Base-by-base conservation (phyloP, 257 asterid species). In the Paulownia fortunei region DNA sequence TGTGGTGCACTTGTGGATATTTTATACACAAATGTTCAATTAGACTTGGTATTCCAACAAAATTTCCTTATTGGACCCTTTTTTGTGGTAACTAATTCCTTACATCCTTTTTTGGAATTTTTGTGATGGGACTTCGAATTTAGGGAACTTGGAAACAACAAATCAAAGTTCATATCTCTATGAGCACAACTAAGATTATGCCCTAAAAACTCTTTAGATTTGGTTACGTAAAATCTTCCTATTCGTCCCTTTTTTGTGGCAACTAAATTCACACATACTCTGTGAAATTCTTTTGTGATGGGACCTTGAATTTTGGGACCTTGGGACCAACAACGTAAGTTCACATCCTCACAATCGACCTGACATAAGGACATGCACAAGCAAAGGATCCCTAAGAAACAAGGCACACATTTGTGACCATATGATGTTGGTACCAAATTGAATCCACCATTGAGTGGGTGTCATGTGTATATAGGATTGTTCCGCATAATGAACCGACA, bases 301-400 rank as follows among this genome's bases (percentile, higher is more conserved):
- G 66, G 68, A 62, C 59, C 11, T 51, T 15, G 59, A 26, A 52
- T 49, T 30, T 59, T 34, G 3, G 39, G 55, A 73, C 5, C 2
- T 24, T 19, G 37, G 52, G 77, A 65, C 69, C 77, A 60, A 56
- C 44, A 5, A 47, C 1, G 10, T 37, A 80, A 41, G 49, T 63
- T 42, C 26, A 52, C 16, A 51, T 76, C 36, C 24, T 37, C 26
- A 39, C 19, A 52, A 51, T 4, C 32, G 62, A 61, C 11, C 4
- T 13, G 19, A 30, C 5, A 27, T 0, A 26, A 18, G 30, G 72
- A 12, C 39, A 9, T 18, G 11, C 11, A 27, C 0, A 36, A 21
- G 51, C 2, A 34, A 18, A 2, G 10, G 69, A 15, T 16, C 32
- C 76, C 49, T 9, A 51, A 18, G 59, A 21, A 37, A 39, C 34